Base-by-base conservation (phyloP, 106 monocot genomes). In the Dendrobium officinale region DNA sequence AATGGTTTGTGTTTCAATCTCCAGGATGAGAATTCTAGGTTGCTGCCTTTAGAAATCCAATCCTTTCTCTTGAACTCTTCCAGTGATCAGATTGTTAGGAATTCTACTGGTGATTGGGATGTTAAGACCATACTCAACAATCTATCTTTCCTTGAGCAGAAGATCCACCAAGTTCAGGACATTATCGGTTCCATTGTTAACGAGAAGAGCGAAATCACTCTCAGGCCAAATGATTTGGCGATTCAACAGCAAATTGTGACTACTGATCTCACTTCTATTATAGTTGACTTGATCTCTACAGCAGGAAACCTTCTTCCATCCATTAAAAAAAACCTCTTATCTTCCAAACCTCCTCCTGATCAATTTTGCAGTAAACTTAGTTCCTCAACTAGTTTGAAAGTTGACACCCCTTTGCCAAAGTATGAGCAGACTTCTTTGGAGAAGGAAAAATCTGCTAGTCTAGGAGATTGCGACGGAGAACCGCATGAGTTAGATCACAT, bases 101-200 rank as follows among this genome's bases (percentile, higher is more conserved):
- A 55, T 55, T 9, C 55, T 13, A 55, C 55, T 55, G 17, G 55
- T 37, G 83, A 86, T 82, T 93, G 93, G 91, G 90, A 96, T 68
- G 91, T 90, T 7, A 86, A 79, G 44, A 72, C 80, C 31, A 89
- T 96, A 73, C 81, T 96, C 61, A 87, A 58, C 59, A 92, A 85
- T 79, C 92, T 93, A 44, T 84, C 96, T 37, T 89, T 97, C 74
- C 89, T 97, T 48, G 94, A 97, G 85, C 96, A 97, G 79, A 94
- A 92, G 83, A 90, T 97, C 55, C 93, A 94, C 66, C 83, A 94
- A 75, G 90, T 94, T 77, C 88, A 94, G 55, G 89, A 87, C 42
- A 79, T 94, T 4, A 86, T 94, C 42, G 85, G 82, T 26, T 87
- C 88, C 9, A 81, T 92, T 61, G 85, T 84, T 45, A 67, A n/a